phyloP scores from a whole-genome alignment of 768 basidiomycete genomes.

The Pulveroboletus sp. region DNA sequence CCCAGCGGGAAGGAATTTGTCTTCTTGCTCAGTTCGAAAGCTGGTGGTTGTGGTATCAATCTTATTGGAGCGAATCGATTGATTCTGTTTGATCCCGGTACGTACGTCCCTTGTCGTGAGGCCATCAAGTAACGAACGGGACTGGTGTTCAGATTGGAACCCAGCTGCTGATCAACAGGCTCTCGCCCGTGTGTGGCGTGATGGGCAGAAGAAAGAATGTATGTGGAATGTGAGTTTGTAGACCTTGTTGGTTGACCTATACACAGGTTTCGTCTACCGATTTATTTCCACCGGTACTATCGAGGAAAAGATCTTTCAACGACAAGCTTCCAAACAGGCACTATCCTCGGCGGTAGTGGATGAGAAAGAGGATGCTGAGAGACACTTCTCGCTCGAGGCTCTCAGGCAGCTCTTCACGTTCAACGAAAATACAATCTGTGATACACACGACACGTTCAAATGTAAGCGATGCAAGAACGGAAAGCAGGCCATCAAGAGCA shows the following conservation, averaged over 20 bases:
- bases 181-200: constrained; percentile 97
- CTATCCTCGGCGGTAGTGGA: constrained; percentile 98
- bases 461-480: constrained; percentile 89
- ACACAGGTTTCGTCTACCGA: constrained; percentile 91
- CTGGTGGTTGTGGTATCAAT: constrained; percentile 96
- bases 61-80: constrained; percentile 93
- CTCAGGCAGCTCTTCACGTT: constrained; percentile 90
- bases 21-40: constrained; percentile 92
- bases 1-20: constrained; percentile 92
- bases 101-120: constrained; percentile 6
- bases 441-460: constrained; percentile 99
- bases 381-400: constrained; percentile 89
- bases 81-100: constrained; percentile 94
- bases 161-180: constrained; percentile 99
- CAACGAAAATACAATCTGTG: constrained; percentile 81
- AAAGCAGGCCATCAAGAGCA: constrained; percentile 77
- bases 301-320: constrained; percentile 98
- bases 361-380: constrained; percentile 91
- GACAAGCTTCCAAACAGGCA: constrained; percentile 94
- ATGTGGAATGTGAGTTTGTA: constrained; percentile 23
- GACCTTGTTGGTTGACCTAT: not conserved
- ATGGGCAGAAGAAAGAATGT: constrained; percentile 99
- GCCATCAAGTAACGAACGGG: not conserved
- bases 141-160: constrained; percentile 78
- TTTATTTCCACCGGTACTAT: constrained; percentile 97